These are phyloP conservation scores for Termitomyces sp. DNA, from an alignment of 768 basidiomycete genomes.

Conservation along the genomic window DNA sequence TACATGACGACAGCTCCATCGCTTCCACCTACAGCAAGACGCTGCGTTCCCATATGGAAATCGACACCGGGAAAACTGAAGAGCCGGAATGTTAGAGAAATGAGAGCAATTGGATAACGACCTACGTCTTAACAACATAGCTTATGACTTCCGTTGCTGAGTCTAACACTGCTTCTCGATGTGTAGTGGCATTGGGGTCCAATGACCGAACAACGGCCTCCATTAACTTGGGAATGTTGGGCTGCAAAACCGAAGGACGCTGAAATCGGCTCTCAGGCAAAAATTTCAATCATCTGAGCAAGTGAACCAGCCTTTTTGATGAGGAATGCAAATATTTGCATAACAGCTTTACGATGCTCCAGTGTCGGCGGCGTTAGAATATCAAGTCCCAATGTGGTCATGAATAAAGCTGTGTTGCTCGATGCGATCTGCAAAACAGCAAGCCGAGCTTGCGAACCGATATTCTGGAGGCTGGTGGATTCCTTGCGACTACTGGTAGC, in stretches of 20 bases:
- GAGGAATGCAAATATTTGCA: conserved; percentile 91
- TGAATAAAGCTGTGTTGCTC: conserved; percentile 82
- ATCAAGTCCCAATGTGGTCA: conserved; percentile 89
- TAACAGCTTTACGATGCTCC: conserved; percentile 78
- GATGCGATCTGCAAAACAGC: conserved; percentile 85
- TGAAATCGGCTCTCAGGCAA: conserved; percentile 21
- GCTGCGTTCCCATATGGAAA: conserved; percentile 83
- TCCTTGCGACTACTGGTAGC: conserved; percentile 73
- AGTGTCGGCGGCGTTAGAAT: conserved; percentile 73
- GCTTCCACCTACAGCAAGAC: conserved; percentile 87
- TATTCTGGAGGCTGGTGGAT: conserved; percentile 59
- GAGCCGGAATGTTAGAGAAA: neutral
- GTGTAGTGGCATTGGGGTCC: conserved; percentile 78
- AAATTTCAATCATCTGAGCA: neutral
- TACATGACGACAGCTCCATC: conserved; percentile 97
- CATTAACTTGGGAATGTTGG: conserved; percentile 78
- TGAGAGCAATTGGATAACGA: neutral
- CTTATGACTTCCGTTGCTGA: conserved; percentile 93
- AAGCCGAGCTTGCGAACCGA: conserved; percentile 71
- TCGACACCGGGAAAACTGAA: conserved; percentile 87
- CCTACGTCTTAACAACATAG: conserved; percentile 89
- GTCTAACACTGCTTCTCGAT: conserved; percentile 81
- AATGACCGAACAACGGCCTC: conserved; percentile 96
- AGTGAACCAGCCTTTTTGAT: conserved; percentile 73
- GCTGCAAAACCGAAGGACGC: conserved; percentile 82